A percentile compares a stretch with the other conserved stretches of the same genome.
phyloP scores from a whole-genome alignment of 2,329 filamentous ascomycete species.

The Onygenales sp. region DNA sequence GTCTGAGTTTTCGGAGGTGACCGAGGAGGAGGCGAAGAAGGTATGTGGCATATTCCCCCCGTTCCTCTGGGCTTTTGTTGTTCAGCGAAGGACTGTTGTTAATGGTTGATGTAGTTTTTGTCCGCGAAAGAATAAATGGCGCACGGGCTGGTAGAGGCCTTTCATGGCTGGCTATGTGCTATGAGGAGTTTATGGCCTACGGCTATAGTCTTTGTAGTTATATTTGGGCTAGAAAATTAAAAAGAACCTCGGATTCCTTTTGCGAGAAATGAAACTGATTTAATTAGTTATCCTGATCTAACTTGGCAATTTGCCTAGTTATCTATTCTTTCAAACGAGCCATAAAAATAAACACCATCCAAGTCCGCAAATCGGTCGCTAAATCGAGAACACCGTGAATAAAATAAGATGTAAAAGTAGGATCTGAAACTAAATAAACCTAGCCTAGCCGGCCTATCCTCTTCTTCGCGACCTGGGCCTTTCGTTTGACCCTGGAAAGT shows the following conservation, averaged over 20 bases:
- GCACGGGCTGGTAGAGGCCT: background rate
- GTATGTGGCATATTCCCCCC: slow-evolving; percentile 15
- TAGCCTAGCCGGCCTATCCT: slow-evolving; percentile 38
- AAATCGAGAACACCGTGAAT: background rate
- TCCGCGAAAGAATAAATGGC: slow-evolving; percentile 11
- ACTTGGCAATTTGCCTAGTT: no score
- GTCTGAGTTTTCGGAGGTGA: slow-evolving; percentile 56
- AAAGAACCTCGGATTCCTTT: no score
- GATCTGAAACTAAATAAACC: slow-evolving; percentile 1
- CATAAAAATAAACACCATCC: no score
- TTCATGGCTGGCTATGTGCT: background rate
- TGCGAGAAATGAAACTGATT: no score
- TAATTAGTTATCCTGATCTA: no score
- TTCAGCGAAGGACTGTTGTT: background rate
- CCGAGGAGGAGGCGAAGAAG: slow-evolving; percentile 60
- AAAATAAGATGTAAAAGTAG: background rate
- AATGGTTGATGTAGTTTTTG: slow-evolving; percentile 13
- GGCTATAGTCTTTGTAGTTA: background rate
- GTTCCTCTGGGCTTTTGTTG: background rate
- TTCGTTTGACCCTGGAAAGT: slow-evolving; percentile 28
- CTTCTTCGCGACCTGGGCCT: slow-evolving; percentile 40
- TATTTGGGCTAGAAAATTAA: no score
- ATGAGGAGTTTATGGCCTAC: background rate
- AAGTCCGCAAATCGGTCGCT: background rate
- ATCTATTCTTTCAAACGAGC: no score